These are phyloP conservation scores for Mortierella sp. DNA, from an alignment of 371 early-diverging fungal genomes.

Conservation along the genomic window DNA sequence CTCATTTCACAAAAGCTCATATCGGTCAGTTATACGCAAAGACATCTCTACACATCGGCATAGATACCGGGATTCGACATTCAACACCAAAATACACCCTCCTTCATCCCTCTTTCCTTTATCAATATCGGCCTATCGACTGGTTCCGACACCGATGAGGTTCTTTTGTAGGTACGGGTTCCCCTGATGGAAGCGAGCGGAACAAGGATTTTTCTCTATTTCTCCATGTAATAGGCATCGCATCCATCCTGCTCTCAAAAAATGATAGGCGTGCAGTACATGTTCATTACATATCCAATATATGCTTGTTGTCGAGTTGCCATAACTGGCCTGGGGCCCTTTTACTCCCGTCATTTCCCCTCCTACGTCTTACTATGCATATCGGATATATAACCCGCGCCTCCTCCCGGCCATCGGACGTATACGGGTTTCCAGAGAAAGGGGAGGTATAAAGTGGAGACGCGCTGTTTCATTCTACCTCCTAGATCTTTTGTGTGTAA, in stretches of 20 bases:
- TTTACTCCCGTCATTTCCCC: neutral
- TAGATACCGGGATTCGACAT: too few relatives aligned
- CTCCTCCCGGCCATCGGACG: neutral
- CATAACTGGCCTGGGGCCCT: neutral
- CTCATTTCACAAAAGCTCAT: too few relatives aligned
- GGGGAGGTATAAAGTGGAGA: neutral
- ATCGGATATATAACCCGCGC: neutral
- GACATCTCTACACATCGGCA: too few relatives aligned
- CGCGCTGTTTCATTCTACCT: neutral
- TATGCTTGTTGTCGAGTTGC: neutral
- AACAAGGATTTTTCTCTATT: neutral
- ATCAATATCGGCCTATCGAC: too few relatives aligned
- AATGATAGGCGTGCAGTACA: neutral
- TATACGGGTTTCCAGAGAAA: neutral
- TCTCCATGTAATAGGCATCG: neutral
- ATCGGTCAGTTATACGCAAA: too few relatives aligned
- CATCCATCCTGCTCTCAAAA: neutral
- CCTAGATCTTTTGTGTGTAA: neutral
- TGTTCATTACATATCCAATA: neutral
- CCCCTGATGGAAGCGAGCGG: too few relatives aligned
- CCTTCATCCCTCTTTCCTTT: too few relatives aligned
- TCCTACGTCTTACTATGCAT: neutral
- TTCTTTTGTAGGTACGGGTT: too few relatives aligned
- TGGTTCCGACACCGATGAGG: too few relatives aligned
- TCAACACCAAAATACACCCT: too few relatives aligned